A percentile compares a stretch with the other conserved stretches of the same genome.
phyloP scores from a whole-genome alignment of 164 flowering plant species.

The Stephania cephalantha region DNA sequence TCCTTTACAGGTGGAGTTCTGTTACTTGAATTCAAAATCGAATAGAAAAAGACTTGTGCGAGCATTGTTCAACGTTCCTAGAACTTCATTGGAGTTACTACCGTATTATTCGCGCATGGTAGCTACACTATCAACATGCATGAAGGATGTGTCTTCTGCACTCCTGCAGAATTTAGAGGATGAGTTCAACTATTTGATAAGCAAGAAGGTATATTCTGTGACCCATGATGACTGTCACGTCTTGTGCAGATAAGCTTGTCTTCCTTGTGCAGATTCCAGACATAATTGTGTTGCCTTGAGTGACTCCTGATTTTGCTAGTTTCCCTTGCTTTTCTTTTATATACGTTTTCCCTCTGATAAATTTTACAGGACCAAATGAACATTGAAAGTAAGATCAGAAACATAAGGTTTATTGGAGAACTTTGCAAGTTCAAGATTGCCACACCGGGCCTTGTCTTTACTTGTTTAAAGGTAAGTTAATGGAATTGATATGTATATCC shows the following conservation, averaged over 20 bases:
- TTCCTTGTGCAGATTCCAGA: background rate
- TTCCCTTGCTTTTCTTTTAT: background rate
- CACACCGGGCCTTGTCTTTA: slow-evolving; percentile 74
- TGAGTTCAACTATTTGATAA: slow-evolving; percentile 79
- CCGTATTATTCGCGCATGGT: slow-evolving; percentile 98
- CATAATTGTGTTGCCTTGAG: background rate
- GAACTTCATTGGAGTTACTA: slow-evolving; percentile 86
- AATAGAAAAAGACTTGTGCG: slow-evolving; percentile 84
- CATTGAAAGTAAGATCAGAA: slow-evolving; percentile 90
- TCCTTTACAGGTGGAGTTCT: slow-evolving; percentile 84
- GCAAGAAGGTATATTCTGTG: slow-evolving; percentile 65
- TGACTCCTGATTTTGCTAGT: slow-evolving; percentile 1
- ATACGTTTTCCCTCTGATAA: background rate
- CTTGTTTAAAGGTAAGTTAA: slow-evolving; percentile 75
- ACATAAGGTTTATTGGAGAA: slow-evolving; percentile 94
- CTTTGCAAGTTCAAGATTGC: slow-evolving; percentile 94
- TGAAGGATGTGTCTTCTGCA: slow-evolving; percentile 86
- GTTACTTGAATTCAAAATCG: slow-evolving; percentile 89
- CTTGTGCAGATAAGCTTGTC: background rate
- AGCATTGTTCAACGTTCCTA: slow-evolving; percentile 88
- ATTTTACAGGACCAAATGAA: slow-evolving; percentile 94
- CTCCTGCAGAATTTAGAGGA: slow-evolving; percentile 85
- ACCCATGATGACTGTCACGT: background rate
- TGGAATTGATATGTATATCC: background rate
- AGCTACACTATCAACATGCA: slow-evolving; percentile 89